Conservation (phyloP, 768 basidiomycete species). For the Amanita rimosa region DNA sequence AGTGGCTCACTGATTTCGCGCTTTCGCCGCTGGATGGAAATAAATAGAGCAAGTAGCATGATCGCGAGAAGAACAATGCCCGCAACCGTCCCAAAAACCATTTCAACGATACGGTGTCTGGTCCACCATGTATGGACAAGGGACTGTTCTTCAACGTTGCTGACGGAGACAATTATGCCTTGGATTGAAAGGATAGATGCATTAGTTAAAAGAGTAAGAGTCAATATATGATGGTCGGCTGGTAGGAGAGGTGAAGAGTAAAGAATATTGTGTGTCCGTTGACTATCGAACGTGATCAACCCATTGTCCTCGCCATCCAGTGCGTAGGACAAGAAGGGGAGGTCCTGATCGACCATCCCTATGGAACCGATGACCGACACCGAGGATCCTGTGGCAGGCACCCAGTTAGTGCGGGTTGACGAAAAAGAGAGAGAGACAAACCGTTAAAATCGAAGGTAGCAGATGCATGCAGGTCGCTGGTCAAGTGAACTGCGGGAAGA, state of each 20-base stretch:
- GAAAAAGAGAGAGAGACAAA: conserved; percentile 5
- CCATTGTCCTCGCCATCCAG: conserved; percentile 11
- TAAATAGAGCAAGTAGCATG: conserved; percentile 7
- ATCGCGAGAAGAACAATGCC: conserved; percentile 7
- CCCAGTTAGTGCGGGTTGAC: too few relatives aligned
- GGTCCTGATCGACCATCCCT: not conserved
- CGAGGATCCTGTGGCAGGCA: not conserved
- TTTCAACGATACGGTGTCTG: conserved; percentile 7
- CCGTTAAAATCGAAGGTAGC: conserved; percentile 13
- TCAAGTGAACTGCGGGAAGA: conserved; percentile 6
- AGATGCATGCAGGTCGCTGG: conserved; percentile 10
- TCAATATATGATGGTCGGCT: conserved; percentile 10
- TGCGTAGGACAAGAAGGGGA: conserved; percentile 3
- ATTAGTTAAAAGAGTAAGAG: conserved; percentile 9
- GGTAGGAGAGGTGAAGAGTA: conserved; percentile 11
- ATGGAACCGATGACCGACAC: conserved; percentile 1
- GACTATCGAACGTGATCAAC: conserved; percentile 8
- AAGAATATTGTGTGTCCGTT: conserved; percentile 4
- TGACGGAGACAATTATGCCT: conserved; percentile 7
- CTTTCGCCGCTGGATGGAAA: conserved; percentile 8
- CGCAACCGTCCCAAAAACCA: conserved; percentile 1
- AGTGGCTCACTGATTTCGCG: conserved; percentile 4
- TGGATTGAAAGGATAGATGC: conserved; percentile 11
- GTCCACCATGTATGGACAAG: not conserved
- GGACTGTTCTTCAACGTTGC: not conserved